Evolutionary conservation across 2,329 filamentous ascomycete species (phyloP), one percentile per base, ranked within the genome.

Genomic region (Aureobasidium sp.): DNA sequence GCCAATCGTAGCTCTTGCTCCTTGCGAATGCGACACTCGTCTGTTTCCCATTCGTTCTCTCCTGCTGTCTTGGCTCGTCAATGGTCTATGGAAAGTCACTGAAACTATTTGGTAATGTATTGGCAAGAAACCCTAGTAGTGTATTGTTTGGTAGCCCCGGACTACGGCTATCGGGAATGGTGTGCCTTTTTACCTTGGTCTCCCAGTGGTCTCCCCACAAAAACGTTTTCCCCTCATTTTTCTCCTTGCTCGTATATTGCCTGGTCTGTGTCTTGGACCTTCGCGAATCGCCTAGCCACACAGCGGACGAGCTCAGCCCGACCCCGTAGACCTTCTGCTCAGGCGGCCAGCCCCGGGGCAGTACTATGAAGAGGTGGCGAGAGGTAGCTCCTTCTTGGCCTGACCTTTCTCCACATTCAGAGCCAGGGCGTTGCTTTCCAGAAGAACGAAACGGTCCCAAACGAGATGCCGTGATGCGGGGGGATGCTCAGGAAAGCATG

Each of bases 21-120:
- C 53, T 32, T 50, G n/a, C 14, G 7, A 45, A 44, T 36, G 25
- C n/a, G 10, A 34, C 16, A 32, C 10, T 16, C 6, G 39, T 45
- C 39, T 45, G 5, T 34, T 36, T 27, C 41, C 11, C 7, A 45
- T 44, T 57, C 53, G 39, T 57, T 8, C 11, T 36, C n/a, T 25
- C 16, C 29, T 29, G 3, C 39, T 21, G 29, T 10, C 53, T 57
- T 45, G 39, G 41, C 53, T 36, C n/a, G 30, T 44, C 11, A 9
- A 30, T 41, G 34, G 27, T 54, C n/a, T 42, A 30, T 10, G 9
- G 29, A 14, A 45, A 57, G 53, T 45, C 39, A 36, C 30, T n/a
- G 53, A 57, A 34, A 57, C 53, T 57, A 57, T 57, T 57, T 57
- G 53, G 53, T 57, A 57, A 57, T 57, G 53, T 44, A 44, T 44